Conservation (phyloP, 305 asterid genomes). For the Ajuga reptans region DNA sequence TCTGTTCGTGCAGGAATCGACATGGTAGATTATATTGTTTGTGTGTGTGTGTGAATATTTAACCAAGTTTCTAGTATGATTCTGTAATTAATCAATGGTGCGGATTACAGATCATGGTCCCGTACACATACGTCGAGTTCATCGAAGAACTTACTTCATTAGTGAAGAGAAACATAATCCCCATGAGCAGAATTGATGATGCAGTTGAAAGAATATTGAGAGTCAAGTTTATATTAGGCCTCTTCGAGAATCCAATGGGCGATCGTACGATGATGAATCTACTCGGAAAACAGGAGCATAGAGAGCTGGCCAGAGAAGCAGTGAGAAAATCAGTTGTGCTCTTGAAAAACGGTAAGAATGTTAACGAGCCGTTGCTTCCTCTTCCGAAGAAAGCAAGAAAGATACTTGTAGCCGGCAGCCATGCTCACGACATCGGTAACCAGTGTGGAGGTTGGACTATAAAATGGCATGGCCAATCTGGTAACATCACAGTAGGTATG, state of each 20-base stretch:
- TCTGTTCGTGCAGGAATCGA: constrained; percentile 49
- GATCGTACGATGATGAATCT: constrained; percentile 36
- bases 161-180: constrained; percentile 40
- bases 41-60: no score
- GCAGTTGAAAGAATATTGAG: constrained; percentile 54
- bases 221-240: constrained; percentile 47
- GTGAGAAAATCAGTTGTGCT: constrained; percentile 66
- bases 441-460: constrained; percentile 78
- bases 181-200: constrained; percentile 53
- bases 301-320: constrained; percentile 77
- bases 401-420: constrained; percentile 59
- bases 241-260: constrained; percentile 48
- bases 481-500: constrained; percentile 45
- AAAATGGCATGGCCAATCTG: constrained; percentile 43
- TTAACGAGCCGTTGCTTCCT: constrained; percentile 48
- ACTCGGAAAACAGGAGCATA: constrained; percentile 52
- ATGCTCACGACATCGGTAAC: constrained; percentile 47
- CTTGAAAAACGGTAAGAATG: constrained; percentile 44
- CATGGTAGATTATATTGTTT: constrained; percentile 28
- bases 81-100: no score
- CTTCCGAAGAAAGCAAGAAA: constrained; percentile 37
- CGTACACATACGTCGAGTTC: constrained; percentile 33
- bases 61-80: no score
- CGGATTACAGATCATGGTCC: constrained; percentile 42
- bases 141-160: constrained; percentile 36